Evolutionary conservation across 2,329 filamentous ascomycete genomes (phyloP).

Genomic region (Paraphaeosphaeria minitans): DNA sequence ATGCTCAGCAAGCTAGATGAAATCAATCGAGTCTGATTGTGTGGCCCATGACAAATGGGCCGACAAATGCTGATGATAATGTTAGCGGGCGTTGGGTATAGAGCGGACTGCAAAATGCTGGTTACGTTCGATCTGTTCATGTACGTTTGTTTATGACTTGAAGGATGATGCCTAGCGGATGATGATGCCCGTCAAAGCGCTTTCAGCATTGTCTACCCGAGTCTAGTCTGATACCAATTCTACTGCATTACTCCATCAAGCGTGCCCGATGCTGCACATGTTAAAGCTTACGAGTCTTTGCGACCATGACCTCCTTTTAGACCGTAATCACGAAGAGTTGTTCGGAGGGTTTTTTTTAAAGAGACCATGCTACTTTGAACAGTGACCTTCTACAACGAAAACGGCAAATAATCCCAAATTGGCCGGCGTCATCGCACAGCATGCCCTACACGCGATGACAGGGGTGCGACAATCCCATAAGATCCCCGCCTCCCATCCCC

Average conservation of each 20-base stretch:
- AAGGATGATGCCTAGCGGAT: neutral
- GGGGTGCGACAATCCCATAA: neutral
- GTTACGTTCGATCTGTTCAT: neutral
- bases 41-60: neutral
- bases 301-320: too few species aligned
- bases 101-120: neutral
- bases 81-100: slow-evolving; percentile 5
- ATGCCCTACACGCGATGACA: neutral
- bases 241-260: neutral
- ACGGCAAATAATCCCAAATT: neutral
- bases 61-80: neutral
- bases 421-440: neutral
- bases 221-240: neutral
- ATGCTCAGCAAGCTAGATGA: slow-evolving; percentile 69
- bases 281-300: too few species aligned
- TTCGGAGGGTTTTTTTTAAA: too few species aligned
- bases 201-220: neutral
- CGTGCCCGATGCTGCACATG: neutral
- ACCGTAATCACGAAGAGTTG: too few species aligned
- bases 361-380: too few species aligned
- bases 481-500: neutral
- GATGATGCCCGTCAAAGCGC: neutral
- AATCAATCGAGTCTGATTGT: slow-evolving; percentile 15
- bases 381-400: too few species aligned
- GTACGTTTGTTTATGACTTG: neutral